These are phyloP conservation scores for Bocquillonia castaneifolia DNA, from an alignment of 441 rosid genomes.

Conservation along the genomic window DNA sequence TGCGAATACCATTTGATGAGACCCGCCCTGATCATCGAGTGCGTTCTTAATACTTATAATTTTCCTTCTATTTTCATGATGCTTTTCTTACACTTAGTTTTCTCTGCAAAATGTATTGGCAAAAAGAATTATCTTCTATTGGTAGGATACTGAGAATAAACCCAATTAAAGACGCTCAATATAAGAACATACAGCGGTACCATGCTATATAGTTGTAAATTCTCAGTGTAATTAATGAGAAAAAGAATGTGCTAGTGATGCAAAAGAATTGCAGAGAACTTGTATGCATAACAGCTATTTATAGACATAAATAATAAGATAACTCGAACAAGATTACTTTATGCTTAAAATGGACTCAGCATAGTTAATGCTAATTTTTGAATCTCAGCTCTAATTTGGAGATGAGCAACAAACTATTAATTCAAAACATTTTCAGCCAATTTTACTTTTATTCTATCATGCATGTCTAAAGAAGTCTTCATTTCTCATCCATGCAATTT, in stretches of 20 bases:
- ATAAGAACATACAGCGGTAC: neutral
- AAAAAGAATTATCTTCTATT: neutral
- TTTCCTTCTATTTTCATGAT: neutral
- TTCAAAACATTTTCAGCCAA: neutral
- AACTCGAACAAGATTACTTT: too few relatives aligned
- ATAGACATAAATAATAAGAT: too few relatives aligned
- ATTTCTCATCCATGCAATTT: neutral
- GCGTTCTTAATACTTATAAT: constrained; percentile 23
- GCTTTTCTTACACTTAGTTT: neutral
- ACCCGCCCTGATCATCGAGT: constrained; percentile 83
- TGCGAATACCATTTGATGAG: constrained; percentile 73
- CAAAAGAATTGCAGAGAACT: too few relatives aligned
- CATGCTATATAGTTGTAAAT: neutral
- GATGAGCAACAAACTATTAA: neutral
- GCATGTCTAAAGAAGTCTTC: neutral
- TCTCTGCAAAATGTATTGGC: neutral
- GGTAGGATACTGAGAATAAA: neutral
- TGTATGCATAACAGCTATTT: too few relatives aligned
- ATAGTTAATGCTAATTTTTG: neutral
- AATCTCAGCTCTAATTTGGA: neutral
- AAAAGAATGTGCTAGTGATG: too few relatives aligned
- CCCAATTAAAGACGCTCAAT: neutral
- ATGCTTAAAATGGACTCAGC: too few relatives aligned
- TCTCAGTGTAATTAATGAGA: neutral
- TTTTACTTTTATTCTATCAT: neutral